Base-by-base conservation (phyloP, 345 rosid species). In the Lumnitzera littorea region DNA sequence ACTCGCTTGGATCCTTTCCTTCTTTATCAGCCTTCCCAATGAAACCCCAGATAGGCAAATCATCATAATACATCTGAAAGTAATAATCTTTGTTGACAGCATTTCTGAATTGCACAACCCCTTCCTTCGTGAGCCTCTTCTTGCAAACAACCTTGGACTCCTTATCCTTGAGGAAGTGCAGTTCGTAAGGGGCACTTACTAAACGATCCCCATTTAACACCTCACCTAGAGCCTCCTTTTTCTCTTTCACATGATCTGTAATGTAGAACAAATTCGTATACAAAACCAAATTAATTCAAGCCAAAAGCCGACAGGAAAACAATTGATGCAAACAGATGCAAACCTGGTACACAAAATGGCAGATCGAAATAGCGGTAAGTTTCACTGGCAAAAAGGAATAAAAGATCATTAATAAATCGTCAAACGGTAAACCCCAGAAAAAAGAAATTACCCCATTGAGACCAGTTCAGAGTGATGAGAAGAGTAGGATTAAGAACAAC, bases 51-150 rank as follows among this genome's bases (percentile, higher is more conserved):
- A 80, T 72, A 16, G 85, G 85, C 63, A 80, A 60, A 64, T 80
- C 85, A 51, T 80, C 85, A 53, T 80, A 80, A 41, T 80, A 80
- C 85, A 80, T 80, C 73, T 79, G 82, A 60, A 82, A 82, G 72
- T 82, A 82, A 55, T 72, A 79, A 43, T 79, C 87, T 64, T 79
- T 79, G 43, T 50, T 50, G 51, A 82, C 68, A 0, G 75, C 82
- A 57, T 51, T 29, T 15, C 78, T 62, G 55, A 79, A 82, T 57
- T 55, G 59, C 8, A 66, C 75, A 56, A 79, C 84, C n/a, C 79
- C 78, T 63, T 82, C 70, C 64, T 70, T 74, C 0, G 54, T 52
- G 31, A 82, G 75, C 24, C 23, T 59, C 53, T 66, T 74, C 53
- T 47, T 49, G 68, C 87, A 82, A 57, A 70, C 74, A 72, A 61